Percentiles rank a stretch among this genome's conserved stretches.
These are phyloP conservation scores for Oryza meridionalis DNA, from an alignment of 176 grass and related monocot genomes.

Conservation along the genomic window DNA sequence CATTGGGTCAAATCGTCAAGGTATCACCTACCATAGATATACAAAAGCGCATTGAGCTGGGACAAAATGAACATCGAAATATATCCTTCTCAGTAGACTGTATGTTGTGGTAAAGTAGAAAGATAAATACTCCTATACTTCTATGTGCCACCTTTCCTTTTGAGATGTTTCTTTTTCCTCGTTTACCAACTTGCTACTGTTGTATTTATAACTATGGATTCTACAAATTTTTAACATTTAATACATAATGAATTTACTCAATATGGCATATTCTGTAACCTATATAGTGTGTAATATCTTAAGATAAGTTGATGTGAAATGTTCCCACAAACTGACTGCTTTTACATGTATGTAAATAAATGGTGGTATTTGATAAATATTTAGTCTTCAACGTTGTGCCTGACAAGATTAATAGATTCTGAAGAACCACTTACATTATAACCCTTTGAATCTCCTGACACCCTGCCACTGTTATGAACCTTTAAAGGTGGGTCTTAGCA, in stretches of 20 bases:
- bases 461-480: background rate
- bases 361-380: slow-evolving; percentile 6
- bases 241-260: background rate
- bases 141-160: background rate
- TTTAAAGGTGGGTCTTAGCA: background rate
- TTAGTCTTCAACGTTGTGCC: background rate
- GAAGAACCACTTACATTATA: background rate
- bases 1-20: background rate
- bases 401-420: slow-evolving; percentile 9
- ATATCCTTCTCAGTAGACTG: background rate
- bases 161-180: background rate
- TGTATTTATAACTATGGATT: background rate
- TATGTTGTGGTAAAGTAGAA: slow-evolving; percentile 9
- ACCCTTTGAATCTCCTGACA: background rate
- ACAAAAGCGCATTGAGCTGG: background rate
- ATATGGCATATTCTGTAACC: background rate
- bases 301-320: slow-evolving; percentile 12
- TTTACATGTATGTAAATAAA: background rate
- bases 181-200: background rate
- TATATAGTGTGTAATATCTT: background rate
- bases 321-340: background rate
- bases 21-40: background rate
- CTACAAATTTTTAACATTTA: background rate
- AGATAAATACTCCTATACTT: background rate
- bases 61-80: slow-evolving; percentile 12